Evolutionary conservation across 352 stramenopile genomes (phyloP), one percentile per base, ranked within the genome.

Genomic region (Globisporangium barbulae): DNA sequence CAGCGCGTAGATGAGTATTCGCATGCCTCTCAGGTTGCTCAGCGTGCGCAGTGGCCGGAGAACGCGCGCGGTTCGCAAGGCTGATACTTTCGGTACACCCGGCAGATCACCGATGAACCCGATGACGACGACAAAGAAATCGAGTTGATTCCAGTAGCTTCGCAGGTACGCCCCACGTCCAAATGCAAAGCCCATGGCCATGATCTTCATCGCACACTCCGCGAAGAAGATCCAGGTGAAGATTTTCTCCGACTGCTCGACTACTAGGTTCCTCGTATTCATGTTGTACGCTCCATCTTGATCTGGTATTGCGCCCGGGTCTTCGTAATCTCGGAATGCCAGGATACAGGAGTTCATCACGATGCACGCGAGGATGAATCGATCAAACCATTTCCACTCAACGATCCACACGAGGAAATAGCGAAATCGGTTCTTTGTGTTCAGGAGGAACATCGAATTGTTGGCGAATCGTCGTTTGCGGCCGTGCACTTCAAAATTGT

Each of bases 81-180:
- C 68, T 1, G 69, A 76, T 1, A 79, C 56, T 50, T 80, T 85
- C 2, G 74, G 74, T 6, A 82, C 69, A 15, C 69, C 64, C 1
- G 74, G 75, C 17, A 81, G 39, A 49, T 78, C 75, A 31, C 73
- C 53, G 41, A 80, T 74, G 33, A 79, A 64, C 4, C 72, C 74
- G 9, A 78, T 45, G 7, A 90, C 61, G 39, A 97, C 89, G 19
- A 97, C 86, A 44, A 96, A 79, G 67, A 93, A 96, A 62, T 97
- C 89, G 17, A 97, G 72, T 33, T 83, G 70, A 55, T 97, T 97
- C 87, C 88, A 97, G 39, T 77, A 69, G 61, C 89, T 85, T 39
- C 75, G 71, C 15, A 93, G 54, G 53, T 94, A 96, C 15, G 69
- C 68, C 5, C 81, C 80, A 17, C 78, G 58, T 9, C 82, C 83